A percentile compares a stretch with the other conserved stretches of the same genome.
Evolutionary conservation across 345 rosid genomes (phyloP).

Genomic region (Punica granatum): DNA sequence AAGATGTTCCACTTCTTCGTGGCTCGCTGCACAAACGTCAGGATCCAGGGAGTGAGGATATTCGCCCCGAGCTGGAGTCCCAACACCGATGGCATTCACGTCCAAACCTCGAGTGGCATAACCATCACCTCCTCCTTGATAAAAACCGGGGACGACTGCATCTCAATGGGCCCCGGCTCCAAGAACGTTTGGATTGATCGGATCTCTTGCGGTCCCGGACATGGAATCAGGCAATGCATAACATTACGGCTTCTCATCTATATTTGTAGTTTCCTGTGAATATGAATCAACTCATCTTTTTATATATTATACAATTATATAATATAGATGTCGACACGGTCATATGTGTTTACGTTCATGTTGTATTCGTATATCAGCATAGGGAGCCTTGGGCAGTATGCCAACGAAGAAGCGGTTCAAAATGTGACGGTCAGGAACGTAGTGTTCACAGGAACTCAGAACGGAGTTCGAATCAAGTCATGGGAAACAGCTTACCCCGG

Average conservation of each 20-base stretch:
- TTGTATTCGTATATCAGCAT: constrained; percentile 14
- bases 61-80: constrained; percentile 47
- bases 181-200: constrained; percentile 23
- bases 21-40: constrained; percentile 1
- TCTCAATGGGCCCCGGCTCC: constrained; percentile 33
- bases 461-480: constrained; percentile 32
- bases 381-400: constrained; percentile 25
- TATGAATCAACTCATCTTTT: too few relatives aligned
- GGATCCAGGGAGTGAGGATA: constrained; percentile 7
- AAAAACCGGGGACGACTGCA: constrained; percentile 56
- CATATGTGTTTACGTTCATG: background rate
- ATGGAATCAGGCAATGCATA: constrained; percentile 16
- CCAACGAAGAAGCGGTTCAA: constrained; percentile 11
- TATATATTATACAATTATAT: too few relatives aligned
- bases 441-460: constrained; percentile 14
- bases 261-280: background rate
- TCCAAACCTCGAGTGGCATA: constrained; percentile 25
- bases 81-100: constrained; percentile 56
- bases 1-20: constrained; percentile 21
- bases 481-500: constrained; percentile 13
- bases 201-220: constrained; percentile 43
- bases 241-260: background rate
- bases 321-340: too few relatives aligned
- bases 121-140: constrained; percentile 24
- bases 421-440: constrained; percentile 11